A percentile compares a stretch with the other conserved stretches of the same genome.
These are phyloP conservation scores for Leccinum colubrinum DNA, from an alignment of 1,284 basidiomycete species.

Conservation along the genomic window DNA sequence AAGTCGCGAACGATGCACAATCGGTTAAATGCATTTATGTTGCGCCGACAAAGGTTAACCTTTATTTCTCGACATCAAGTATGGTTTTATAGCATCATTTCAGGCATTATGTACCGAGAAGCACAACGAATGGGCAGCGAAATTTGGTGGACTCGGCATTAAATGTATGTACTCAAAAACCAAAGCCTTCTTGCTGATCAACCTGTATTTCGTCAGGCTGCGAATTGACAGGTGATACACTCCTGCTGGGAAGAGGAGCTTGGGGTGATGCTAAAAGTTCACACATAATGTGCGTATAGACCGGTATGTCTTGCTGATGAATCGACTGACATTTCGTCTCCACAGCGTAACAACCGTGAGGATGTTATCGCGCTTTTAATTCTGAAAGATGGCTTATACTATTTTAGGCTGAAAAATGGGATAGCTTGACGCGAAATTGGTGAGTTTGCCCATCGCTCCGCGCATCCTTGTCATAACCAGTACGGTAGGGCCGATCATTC, in stretches of 20 bases:
- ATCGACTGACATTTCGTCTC: conserved; percentile 5
- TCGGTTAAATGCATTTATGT: conserved; percentile 83
- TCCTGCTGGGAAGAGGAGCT: conserved; percentile 53
- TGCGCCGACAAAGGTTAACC: conserved; percentile 84
- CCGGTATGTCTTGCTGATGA: conserved; percentile 4
- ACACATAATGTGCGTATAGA: conserved; percentile 63
- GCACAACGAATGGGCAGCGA: conserved; percentile 78
- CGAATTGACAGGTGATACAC: conserved; percentile 91
- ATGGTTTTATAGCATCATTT: not conserved
- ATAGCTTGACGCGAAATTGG: conserved; percentile 86
- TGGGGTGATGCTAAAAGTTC: conserved; percentile 75
- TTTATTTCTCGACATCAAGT: not conserved
- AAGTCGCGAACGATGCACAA: conserved; percentile 37
- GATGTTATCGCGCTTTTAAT: not conserved
- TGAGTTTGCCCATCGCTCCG: conserved; percentile 36
- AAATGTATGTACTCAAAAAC: conserved; percentile 49
- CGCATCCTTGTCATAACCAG: conserved; percentile 9
- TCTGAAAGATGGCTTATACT: conserved; percentile 6
- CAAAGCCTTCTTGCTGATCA: not conserved
- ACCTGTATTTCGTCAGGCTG: conserved; percentile 50
- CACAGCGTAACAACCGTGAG: conserved; percentile 73
- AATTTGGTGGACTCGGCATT: conserved; percentile 74
- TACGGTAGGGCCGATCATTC: conserved; percentile 59
- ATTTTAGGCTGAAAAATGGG: conserved; percentile 89
- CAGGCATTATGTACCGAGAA: conserved; percentile 90